phyloP scores from a whole-genome alignment of 192 early-diverging fungal species.

The Rhizoclosmatium globosum region DNA sequence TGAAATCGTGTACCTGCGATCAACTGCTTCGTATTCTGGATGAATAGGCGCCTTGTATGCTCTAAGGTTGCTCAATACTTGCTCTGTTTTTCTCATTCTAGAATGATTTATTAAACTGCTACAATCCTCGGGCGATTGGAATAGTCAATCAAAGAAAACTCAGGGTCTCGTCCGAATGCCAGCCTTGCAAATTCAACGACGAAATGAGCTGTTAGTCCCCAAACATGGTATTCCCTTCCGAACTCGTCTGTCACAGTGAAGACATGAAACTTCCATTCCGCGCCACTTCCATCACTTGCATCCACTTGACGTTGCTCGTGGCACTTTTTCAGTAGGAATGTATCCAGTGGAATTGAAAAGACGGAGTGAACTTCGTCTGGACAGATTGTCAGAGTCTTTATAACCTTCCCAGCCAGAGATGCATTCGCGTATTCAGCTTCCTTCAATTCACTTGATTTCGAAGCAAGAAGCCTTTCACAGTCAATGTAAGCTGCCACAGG shows the following conservation, averaged over 20 bases:
- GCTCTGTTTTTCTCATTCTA: too few relatives aligned
- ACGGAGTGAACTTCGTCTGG: constrained; percentile 44
- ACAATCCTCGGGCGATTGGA: constrained; percentile 7
- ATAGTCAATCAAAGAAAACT: constrained; percentile 2
- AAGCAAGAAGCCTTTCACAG: constrained; percentile 14
- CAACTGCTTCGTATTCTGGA: too few relatives aligned
- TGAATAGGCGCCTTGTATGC: background rate
- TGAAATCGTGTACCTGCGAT: too few relatives aligned
- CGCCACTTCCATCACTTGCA: background rate
- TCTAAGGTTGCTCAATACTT: background rate
- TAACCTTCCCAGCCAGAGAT: background rate
- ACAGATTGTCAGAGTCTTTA: constrained; percentile 7
- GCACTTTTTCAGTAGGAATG: constrained; percentile 23
- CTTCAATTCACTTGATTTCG: background rate
- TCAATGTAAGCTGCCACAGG: constrained; percentile 39
- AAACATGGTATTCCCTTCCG: background rate
- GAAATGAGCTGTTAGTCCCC: constrained; percentile 27
- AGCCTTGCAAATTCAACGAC: constrained; percentile 22
- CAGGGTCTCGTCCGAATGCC: constrained; percentile 6
- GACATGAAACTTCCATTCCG: background rate
- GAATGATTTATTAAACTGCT: background rate
- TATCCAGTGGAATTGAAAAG: constrained; percentile 40
- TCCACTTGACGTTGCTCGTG: constrained; percentile 20
- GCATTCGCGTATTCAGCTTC: background rate
- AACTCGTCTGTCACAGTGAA: constrained; percentile 3